Evolutionary conservation across 306 rosid species (phyloP), one percentile per base, ranked within the genome.

Genomic region (Ceratonia siliqua): DNA sequence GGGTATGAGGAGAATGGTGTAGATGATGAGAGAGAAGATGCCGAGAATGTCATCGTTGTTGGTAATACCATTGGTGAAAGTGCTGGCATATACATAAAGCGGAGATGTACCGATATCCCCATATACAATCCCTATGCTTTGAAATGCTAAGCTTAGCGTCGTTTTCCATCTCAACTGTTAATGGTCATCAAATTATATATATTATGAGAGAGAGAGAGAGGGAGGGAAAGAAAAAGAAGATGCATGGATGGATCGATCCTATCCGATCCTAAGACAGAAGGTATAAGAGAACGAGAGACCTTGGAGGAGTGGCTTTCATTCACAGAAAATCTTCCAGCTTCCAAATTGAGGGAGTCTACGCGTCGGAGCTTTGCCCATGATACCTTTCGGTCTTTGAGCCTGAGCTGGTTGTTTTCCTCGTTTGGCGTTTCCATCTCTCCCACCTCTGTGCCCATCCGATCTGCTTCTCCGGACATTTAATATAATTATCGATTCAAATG

Each of bases 51-150:
- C 98, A 6, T 93, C 92, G 0, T 1, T 41, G 80, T 84, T 2
- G 0, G 77, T 25, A 2, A 91, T 91, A 0, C 42, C 53, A 0
- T 73, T 0, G 0, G 77, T 1, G 82, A 91, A 93, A 0, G 89
- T 91, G 62, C 92, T 85, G 0, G 85, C 43, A 15, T 2, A 91
- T 5, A 93, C 98, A 15, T 91, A 93, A 6, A 93, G 87, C 1
- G 98, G 98, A 1, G 98, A 93, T 5, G 98, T 93, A 2, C 98
- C 98, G 36, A 93, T 87, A 82, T 93, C 98, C 1, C 97, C 98
- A 4, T 91, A 93, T 15, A 93, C 90, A 21, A 93, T 64, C 27
- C 98, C 98, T 36, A 93, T 72, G 71, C 96, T 87, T 70, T 91
- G 98, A 83, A 89, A 89, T 25, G 98, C 97, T 4, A 93, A 82